Conservation (phyloP, 108 stramenopile genomes). For the Nitzschia inconspicua region DNA sequence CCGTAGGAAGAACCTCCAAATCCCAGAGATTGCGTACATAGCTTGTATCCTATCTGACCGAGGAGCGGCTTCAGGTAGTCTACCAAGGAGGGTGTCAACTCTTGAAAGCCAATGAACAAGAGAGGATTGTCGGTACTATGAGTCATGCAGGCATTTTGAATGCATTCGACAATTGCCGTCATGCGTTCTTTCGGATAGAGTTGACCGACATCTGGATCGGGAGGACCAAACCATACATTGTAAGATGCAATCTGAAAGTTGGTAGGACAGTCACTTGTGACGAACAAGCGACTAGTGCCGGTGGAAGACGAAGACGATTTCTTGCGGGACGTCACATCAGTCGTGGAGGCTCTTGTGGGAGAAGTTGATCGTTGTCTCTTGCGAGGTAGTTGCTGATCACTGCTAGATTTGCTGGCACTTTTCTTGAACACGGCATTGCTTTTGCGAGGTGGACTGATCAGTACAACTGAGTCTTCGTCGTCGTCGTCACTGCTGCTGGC, state of each 20-base stretch:
- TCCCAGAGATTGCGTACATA: constrained; percentile 31
- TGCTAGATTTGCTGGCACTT: background rate
- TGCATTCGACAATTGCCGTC: constrained; percentile 36
- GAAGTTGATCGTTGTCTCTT: constrained; percentile 8
- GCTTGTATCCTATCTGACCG: constrained; percentile 27
- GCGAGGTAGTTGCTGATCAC: background rate
- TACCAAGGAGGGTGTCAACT: constrained; percentile 37
- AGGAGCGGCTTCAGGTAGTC: constrained; percentile 32
- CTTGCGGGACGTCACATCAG: background rate
- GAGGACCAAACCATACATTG: constrained; percentile 65
- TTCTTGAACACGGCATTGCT: background rate
- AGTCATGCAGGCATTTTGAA: background rate
- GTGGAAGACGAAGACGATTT: background rate
- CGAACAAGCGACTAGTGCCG: background rate
- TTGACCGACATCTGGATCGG: constrained; percentile 16
- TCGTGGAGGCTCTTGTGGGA: background rate
- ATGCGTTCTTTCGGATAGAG: constrained; percentile 39
- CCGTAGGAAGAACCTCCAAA: constrained; percentile 24
- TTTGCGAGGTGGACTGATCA: no score
- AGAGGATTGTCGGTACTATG: constrained; percentile 12
- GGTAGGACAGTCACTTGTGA: constrained; percentile 1
- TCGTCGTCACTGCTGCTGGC: background rate
- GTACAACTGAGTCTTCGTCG: no score
- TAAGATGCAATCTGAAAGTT: constrained; percentile 40
- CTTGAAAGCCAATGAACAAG: constrained; percentile 57